A percentile compares a stretch with the other conserved stretches of the same genome.
These are phyloP conservation scores for cucumber (Cucumis sativus) DNA, from an alignment of 306 rosid genomes.

Conservation along the genomic window DNA sequence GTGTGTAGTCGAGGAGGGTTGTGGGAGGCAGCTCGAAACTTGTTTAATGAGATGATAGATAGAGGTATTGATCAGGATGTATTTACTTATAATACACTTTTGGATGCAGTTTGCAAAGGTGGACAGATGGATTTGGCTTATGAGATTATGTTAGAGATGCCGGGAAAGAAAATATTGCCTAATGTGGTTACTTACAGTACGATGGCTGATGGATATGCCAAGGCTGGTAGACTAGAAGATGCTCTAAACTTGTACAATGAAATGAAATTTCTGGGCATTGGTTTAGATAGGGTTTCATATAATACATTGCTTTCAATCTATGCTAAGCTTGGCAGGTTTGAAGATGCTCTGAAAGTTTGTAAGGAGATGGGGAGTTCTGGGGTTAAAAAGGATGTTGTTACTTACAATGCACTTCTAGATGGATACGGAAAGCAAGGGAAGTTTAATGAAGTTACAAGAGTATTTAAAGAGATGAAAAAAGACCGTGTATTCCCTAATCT, in stretches of 20 bases:
- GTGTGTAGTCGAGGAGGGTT: conserved; percentile 64
- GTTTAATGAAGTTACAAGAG: conserved; percentile 41
- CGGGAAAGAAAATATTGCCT: conserved; percentile 42
- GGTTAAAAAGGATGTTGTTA: conserved; percentile 51
- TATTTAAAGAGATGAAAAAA: conserved; percentile 49
- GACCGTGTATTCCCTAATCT: conserved; percentile 40
- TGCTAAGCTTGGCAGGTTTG: conserved; percentile 75
- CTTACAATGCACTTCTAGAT: conserved; percentile 72
- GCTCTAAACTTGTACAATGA: conserved; percentile 52
- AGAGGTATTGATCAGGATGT: conserved; percentile 59
- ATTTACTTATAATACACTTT: conserved; percentile 67
- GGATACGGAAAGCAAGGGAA: conserved; percentile 80
- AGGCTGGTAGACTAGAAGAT: conserved; percentile 63
- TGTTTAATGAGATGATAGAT: conserved; percentile 56
- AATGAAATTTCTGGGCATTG: conserved; percentile 48
- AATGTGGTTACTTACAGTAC: conserved; percentile 85
- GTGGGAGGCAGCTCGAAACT: conserved; percentile 64
- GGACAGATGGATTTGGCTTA: conserved; percentile 74
- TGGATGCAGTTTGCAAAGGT: conserved; percentile 81
- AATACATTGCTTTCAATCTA: conserved; percentile 68
- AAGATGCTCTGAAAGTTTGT: conserved; percentile 44
- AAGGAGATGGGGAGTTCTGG: conserved; percentile 77
- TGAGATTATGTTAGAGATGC: conserved; percentile 58
- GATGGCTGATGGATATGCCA: conserved; percentile 83
- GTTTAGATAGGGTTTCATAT: conserved; percentile 69